Evolutionary conservation across 768 basidiomycete genomes (phyloP).

Genomic region (Xerocomus brunneocitrinus): DNA sequence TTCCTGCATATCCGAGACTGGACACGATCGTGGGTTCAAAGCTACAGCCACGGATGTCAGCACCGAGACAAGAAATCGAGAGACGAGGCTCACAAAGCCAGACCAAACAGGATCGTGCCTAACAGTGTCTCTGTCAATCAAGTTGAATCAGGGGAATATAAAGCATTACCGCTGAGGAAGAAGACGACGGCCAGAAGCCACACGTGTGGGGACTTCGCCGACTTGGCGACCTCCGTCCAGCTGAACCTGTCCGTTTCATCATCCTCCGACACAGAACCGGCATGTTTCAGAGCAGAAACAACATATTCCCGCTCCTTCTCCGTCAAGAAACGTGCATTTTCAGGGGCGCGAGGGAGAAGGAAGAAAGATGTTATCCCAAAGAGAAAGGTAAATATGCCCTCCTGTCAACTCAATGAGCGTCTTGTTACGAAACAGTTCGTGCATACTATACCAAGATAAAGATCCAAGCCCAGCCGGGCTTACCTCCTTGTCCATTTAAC

Average conservation of each 20-base stretch:
- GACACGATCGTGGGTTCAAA: conserved; percentile 71
- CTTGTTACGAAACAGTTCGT: neutral
- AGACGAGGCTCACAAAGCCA: conserved; percentile 22
- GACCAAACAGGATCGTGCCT: conserved; percentile 17
- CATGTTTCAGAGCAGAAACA: conserved; percentile 19
- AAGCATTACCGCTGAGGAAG: conserved; percentile 48
- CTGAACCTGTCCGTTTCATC: conserved; percentile 43
- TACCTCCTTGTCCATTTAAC: conserved; percentile 49
- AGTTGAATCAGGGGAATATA: conserved; percentile 16
- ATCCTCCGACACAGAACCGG: conserved; percentile 37
- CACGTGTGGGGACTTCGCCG: conserved; percentile 52
- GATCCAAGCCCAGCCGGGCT: conserved; percentile 60
- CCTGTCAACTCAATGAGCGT: conserved; percentile 22
- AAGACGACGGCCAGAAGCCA: conserved; percentile 45
- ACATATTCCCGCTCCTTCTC: conserved; percentile 49
- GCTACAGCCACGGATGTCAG: conserved; percentile 38
- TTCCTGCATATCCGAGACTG: conserved; percentile 51
- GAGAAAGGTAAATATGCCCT: conserved; percentile 59
- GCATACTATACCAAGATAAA: conserved; percentile 41
- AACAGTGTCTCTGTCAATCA: neutral
- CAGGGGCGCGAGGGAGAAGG: conserved; percentile 43
- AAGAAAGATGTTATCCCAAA: conserved; percentile 51
- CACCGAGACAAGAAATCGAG: conserved; percentile 23
- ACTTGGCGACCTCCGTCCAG: conserved; percentile 51
- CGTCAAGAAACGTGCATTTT: conserved; percentile 46